Percentiles rank a stretch among this genome's conserved stretches.
These are phyloP conservation scores for Mycotypha africana DNA, from an alignment of 371 early-diverging fungal genomes.

Conservation along the genomic window DNA sequence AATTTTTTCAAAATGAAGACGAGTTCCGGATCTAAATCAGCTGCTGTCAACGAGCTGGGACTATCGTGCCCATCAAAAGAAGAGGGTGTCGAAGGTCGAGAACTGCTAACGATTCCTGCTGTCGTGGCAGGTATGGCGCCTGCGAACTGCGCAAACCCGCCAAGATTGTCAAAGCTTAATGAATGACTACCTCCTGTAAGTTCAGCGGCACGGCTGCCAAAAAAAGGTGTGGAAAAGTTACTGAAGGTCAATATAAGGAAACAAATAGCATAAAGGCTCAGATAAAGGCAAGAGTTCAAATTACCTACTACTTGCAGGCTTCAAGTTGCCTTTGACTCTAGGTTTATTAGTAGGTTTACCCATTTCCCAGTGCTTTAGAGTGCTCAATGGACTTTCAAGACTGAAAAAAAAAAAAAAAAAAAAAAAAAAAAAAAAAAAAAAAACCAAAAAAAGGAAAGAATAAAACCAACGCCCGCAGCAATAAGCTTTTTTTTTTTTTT, in stretches of 20 bases:
- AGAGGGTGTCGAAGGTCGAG: conserved; percentile 21
- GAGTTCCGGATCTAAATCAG: conserved; percentile 46
- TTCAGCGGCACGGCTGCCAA: conserved; percentile 67
- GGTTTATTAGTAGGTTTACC: conserved; percentile 49
- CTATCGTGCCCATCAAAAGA: conserved; percentile 15
- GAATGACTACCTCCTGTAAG: conserved; percentile 40
- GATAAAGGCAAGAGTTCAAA: not conserved
- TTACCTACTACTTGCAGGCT: conserved; percentile 74
- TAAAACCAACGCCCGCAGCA: too few species aligned
- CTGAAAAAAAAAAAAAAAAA: not conserved
- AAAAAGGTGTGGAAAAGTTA: not conserved
- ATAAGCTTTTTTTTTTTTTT: too few species aligned
- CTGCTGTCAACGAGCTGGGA: conserved; percentile 11
- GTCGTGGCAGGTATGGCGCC: conserved; percentile 9
- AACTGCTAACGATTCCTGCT: conserved; percentile 6
- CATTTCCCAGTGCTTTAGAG: conserved; percentile 38
- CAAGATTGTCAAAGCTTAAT: conserved; percentile 47
- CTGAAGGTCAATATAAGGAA: not conserved
- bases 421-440: not conserved
- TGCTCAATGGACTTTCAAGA: conserved; percentile 21
- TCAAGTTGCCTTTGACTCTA: conserved; percentile 61
- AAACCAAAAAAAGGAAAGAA: not conserved
- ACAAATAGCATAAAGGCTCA: not conserved
- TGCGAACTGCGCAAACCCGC: conserved; percentile 64
- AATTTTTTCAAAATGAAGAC: conserved; percentile 58